phyloP scores from a whole-genome alignment of 768 basidiomycete genomes.

The Agrocybe pediades region DNA sequence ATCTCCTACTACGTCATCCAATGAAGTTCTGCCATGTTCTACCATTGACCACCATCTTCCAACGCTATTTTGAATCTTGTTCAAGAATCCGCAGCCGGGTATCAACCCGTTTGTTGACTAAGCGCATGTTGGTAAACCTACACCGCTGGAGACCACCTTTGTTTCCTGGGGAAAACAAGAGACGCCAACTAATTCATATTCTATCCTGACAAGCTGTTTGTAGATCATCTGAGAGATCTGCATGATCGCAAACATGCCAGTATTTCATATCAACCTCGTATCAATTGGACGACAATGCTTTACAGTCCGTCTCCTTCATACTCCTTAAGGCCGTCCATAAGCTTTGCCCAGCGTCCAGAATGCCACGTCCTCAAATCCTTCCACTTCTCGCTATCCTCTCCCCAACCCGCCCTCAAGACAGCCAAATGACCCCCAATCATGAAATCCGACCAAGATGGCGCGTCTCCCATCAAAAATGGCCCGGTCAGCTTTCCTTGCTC shows the following conservation, averaged over 20 bases:
- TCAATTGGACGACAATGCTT: background rate
- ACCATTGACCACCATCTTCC: no score
- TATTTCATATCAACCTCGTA: no score
- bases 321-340: background rate
- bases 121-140: no score
- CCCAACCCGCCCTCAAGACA: slow-evolving; percentile 24
- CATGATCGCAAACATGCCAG: no score
- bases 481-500: background rate
- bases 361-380: slow-evolving; percentile 27
- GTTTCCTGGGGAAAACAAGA: no score
- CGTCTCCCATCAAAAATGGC: background rate
- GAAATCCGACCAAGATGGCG: slow-evolving; percentile 37
- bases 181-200: no score
- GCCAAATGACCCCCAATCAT: slow-evolving; percentile 12
- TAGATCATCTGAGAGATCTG: no score
- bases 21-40: slow-evolving; percentile 20
- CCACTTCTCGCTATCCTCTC: slow-evolving; percentile 37
- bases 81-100: no score
- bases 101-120: no score
- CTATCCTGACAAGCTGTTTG: no score
- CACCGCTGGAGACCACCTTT: no score
- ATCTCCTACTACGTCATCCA: slow-evolving; percentile 20
- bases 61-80: no score
- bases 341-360: slow-evolving; percentile 18
- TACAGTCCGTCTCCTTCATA: background rate